Conservation (phyloP, 2,329 filamentous ascomycete genomes). For the Sclerotinia subarctica region DNA sequence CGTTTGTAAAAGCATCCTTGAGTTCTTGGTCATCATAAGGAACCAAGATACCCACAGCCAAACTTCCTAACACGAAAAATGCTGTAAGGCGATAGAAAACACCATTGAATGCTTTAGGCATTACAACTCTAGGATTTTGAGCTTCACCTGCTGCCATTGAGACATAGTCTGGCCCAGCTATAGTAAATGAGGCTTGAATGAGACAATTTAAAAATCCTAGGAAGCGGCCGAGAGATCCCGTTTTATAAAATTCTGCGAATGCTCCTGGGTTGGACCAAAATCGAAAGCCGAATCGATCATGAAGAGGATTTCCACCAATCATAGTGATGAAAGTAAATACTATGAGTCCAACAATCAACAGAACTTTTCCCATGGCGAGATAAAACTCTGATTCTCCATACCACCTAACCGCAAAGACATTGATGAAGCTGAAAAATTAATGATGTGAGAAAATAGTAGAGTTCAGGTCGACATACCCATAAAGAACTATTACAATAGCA, state of each 20-base stretch:
- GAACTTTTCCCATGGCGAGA: conserved; percentile 39
- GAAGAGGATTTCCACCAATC: conserved; percentile 37
- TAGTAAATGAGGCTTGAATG: conserved; percentile 50
- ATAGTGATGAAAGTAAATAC: conserved; percentile 39
- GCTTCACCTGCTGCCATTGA: conserved; percentile 58
- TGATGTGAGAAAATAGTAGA: conserved; percentile 38
- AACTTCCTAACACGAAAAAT: conserved; percentile 56
- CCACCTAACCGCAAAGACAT: conserved; percentile 49
- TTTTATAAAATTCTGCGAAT: conserved; percentile 42
- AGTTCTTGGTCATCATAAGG: conserved; percentile 51
- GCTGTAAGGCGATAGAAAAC: conserved; percentile 61
- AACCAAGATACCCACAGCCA: conserved; percentile 60
- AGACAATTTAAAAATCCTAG: conserved; percentile 50
- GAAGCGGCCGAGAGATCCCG: conserved; percentile 48
- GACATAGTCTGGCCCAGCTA: conserved; percentile 48
- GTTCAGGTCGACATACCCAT: conserved; percentile 38
- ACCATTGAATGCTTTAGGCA: conserved; percentile 56
- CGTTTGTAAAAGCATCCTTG: conserved; percentile 40
- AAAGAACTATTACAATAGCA: conserved; percentile 51
- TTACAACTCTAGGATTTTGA: conserved; percentile 54
- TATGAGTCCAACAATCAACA: conserved; percentile 36
- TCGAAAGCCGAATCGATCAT: conserved; percentile 41
- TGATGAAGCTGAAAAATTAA: conserved; percentile 43
- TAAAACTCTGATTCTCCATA: conserved; percentile 61
- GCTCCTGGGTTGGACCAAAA: conserved; percentile 50